A percentile compares a stretch with the other conserved stretches of the same genome.
Evolutionary conservation across 1,284 basidiomycete genomes (phyloP).

Genomic region (Ceratobasidium sp.): DNA sequence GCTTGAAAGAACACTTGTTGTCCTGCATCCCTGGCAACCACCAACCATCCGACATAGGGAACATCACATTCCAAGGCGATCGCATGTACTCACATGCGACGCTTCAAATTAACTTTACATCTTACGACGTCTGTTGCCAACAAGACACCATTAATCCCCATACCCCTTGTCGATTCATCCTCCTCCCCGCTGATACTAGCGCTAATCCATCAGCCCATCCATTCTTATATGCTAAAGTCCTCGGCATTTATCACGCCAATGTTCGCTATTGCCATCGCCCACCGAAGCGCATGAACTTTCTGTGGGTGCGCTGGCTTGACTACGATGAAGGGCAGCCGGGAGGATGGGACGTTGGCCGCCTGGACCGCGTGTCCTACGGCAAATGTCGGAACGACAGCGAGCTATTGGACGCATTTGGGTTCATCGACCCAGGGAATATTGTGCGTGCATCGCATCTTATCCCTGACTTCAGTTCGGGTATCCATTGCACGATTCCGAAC

Average conservation of each 20-base stretch:
- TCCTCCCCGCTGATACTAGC: conserved; percentile 22
- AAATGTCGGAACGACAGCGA: conserved; percentile 2
- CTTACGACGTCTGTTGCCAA: conserved; percentile 50
- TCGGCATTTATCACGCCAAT: conserved; percentile 44
- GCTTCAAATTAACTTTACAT: conserved; percentile 50
- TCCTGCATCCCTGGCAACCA: conserved; percentile 3
- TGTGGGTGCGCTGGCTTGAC: conserved; percentile 50
- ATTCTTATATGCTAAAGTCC: conserved; percentile 45
- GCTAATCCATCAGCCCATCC: conserved; percentile 8
- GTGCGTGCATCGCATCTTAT: conserved; percentile 13
- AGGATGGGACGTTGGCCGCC: conserved; percentile 16
- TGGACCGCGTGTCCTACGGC: conserved; percentile 9
- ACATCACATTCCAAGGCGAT: conserved; percentile 46
- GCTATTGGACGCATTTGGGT: conserved; percentile 37
- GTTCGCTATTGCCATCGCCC: not conserved
- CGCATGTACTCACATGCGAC: conserved; percentile 49
- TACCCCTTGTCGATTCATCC: conserved; percentile 29
- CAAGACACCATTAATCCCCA: conserved; percentile 45
- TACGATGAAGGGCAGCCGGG: not conserved
- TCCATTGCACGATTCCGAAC: not conserved
- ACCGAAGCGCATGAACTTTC: conserved; percentile 46
- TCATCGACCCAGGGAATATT: conserved; percentile 20
- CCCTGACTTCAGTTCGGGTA: conserved; percentile 40
- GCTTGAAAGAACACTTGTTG: conserved; percentile 47
- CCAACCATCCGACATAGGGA: conserved; percentile 31